A percentile compares a stretch with the other conserved stretches of the same genome.
These are phyloP conservation scores for Pittosporum tobira DNA, from an alignment of 129 eudicot species.

Conservation along the genomic window DNA sequence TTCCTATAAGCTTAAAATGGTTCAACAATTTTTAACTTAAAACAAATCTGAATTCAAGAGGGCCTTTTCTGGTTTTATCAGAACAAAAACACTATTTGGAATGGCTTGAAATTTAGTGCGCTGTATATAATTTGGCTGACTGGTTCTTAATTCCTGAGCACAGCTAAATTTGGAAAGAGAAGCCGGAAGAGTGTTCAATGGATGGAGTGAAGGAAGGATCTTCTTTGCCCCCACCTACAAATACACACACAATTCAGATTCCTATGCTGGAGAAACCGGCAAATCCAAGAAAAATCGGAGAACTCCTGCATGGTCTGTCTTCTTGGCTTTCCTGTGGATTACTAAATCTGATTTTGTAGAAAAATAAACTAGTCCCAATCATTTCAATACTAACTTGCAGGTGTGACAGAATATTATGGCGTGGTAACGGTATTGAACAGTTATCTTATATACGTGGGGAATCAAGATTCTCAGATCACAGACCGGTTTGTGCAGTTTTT, in stretches of 20 bases:
- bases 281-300: slow-evolving; percentile 63
- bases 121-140: neutral
- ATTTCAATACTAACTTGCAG: slow-evolving; percentile 17
- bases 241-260: slow-evolving; percentile 51
- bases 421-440: slow-evolving; percentile 55
- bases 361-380: too few relatives aligned
- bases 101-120: too few relatives aligned
- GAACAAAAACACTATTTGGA: too few relatives aligned
- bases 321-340: neutral
- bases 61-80: too few relatives aligned
- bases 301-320: slow-evolving; percentile 63
- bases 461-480: slow-evolving; percentile 74
- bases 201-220: slow-evolving; percentile 60
- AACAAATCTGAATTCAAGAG: too few relatives aligned
- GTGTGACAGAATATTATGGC: slow-evolving; percentile 78
- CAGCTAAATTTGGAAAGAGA: slow-evolving; percentile 52
- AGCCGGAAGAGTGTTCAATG: slow-evolving; percentile 54
- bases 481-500: slow-evolving; percentile 68
- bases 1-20: too few relatives aligned
- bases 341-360: neutral
- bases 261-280: slow-evolving; percentile 52
- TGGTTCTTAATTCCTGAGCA: neutral
- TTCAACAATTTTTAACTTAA: too few relatives aligned
- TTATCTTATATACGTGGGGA: slow-evolving; percentile 49
- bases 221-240: slow-evolving; percentile 69